Evolutionary conservation across 2,329 filamentous ascomycete genomes (phyloP), one percentile per base, ranked within the genome.

Genomic region (Botrytis galanthina): DNA sequence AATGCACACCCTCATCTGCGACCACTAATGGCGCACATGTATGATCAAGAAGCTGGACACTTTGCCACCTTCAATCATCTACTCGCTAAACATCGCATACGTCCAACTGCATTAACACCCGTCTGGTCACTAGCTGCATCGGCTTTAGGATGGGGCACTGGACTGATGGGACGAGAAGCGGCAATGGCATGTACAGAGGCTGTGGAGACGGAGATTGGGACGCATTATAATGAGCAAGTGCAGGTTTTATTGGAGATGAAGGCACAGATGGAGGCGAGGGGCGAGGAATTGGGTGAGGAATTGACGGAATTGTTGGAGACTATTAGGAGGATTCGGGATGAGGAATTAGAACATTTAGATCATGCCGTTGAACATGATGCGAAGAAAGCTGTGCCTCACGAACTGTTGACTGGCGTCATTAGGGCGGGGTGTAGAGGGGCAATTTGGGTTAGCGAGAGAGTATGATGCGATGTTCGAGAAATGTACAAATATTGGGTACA

Each of bases 171-270:
- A 0, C 89, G 94, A 67, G 94, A 98, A 83, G 95, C 95, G 2
- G 95, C 96, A 51, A 99, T 99, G 96, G 96, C 96, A 20, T 99
- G 96, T 82, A 98, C 96, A 0, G 96, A 99, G 83, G 96, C 96
- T 1, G 95, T 99, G 1, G 96, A 99, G 86, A 99, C 95, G 10
- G 96, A 98, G 85, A 99, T 99, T 76, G 96, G 96, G 3, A 90
- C 90, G 42, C 96, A 99, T 84, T 99, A 99, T 82, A 98, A 98
- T 81, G 90, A 90, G 76, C 96, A 99, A 84, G 94, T 99, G 60
- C 86, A 93, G 39, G 88, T 89, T 71, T 84, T 99, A 78, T 82
- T 98, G 57, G 91, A 92, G 75, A 98, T 97, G 91, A 88, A 93
- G 73, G 86, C 88, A 12, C 88, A 91, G 76, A 93, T 94, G 86